Evolutionary conservation across 2,329 filamentous ascomycete genomes (phyloP).

Genomic region (Sporothrix phasma): DNA sequence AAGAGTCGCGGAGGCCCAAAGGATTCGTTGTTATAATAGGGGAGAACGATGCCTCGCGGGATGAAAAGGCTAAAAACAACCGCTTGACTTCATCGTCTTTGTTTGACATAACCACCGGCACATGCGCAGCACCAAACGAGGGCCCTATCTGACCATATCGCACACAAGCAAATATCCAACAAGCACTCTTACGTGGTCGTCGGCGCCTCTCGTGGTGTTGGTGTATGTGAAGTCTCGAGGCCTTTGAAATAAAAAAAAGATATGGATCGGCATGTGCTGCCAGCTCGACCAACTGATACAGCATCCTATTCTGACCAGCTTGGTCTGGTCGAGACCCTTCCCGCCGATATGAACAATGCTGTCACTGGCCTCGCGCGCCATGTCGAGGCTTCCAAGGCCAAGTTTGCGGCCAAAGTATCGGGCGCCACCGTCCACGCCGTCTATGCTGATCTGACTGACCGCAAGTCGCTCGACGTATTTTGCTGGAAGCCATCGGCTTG

Average conservation of each 20-base stretch:
- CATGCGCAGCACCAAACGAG: too few species aligned
- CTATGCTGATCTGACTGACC: slow-evolving; percentile 34
- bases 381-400: slow-evolving; percentile 35
- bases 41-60: background rate
- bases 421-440: slow-evolving; percentile 37
- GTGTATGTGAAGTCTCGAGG: too few species aligned
- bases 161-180: background rate
- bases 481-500: background rate
- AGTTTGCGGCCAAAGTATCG: slow-evolving; percentile 31
- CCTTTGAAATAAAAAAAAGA: too few species aligned
- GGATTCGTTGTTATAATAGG: background rate
- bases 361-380: slow-evolving; percentile 41
- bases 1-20: background rate
- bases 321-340: slow-evolving; percentile 39
- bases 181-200: slow-evolving; percentile 19
- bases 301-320: slow-evolving; percentile 28
- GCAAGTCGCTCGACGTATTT: slow-evolving; percentile 29
- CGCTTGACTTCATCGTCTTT: background rate
- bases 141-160: background rate
- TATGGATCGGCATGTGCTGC: background rate
- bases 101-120: too few species aligned
- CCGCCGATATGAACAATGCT: slow-evolving; percentile 32
- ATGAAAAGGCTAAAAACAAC: background rate
- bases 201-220: slow-evolving; percentile 21
- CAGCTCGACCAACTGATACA: background rate